phyloP scores from a whole-genome alignment of 2,329 filamentous ascomycete genomes.

The Bipolaris victoriae region DNA sequence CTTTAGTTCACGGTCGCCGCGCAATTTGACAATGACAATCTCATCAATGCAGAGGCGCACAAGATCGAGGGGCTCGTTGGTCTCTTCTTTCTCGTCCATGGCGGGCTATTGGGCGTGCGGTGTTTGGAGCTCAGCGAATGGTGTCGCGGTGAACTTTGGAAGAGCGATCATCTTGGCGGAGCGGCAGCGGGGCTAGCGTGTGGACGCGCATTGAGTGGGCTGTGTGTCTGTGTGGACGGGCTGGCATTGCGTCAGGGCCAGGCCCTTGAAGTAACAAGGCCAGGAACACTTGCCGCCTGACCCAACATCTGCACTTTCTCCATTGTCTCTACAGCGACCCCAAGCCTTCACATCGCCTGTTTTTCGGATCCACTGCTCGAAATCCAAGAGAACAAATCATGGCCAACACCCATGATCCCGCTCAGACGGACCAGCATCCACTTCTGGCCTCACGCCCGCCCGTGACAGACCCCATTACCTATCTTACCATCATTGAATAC shows the following conservation, averaged over 20 bases:
- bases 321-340: neutral
- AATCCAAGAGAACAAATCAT: constrained; percentile 25
- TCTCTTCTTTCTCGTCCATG: constrained; percentile 86
- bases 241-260: constrained; percentile 27
- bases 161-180: constrained; percentile 25
- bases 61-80: constrained; percentile 90
- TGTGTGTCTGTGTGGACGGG: constrained; percentile 1
- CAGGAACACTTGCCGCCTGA: constrained; percentile 7
- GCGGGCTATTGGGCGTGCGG: constrained; percentile 29
- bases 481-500: constrained; percentile 78
- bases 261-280: constrained; percentile 8
- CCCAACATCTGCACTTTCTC: constrained; percentile 3
- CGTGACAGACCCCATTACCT: constrained; percentile 73
- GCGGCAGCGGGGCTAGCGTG: constrained; percentile 20
- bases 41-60: constrained; percentile 95
- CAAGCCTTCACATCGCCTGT: neutral
- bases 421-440: constrained; percentile 50
- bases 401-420: constrained; percentile 38
- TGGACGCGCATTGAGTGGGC: constrained; percentile 14
- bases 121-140: constrained; percentile 15
- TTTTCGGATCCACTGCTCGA: neutral
- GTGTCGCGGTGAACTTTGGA: constrained; percentile 25
- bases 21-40: constrained; percentile 94
- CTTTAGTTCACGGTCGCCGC: constrained; percentile 93
- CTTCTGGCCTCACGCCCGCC: constrained; percentile 66